Percentiles rank a stretch among this genome's conserved stretches.
Conservation (phyloP, 108 stramenopile species). For the Cyclostephanos invisitatus region DNA sequence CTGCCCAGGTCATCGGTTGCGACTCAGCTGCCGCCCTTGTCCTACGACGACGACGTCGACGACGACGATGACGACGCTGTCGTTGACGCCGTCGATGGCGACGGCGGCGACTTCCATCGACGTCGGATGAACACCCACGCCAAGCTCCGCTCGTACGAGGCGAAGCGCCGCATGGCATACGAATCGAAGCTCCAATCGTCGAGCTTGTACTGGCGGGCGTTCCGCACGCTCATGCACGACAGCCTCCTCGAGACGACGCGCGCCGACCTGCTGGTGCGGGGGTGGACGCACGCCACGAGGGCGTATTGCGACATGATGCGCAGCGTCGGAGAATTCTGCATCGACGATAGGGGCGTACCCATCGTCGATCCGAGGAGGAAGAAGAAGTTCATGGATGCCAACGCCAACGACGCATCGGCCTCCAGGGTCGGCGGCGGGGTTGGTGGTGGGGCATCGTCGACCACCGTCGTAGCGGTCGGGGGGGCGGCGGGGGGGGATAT, state of each 20-base stretch:
- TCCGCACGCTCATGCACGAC: conserved; percentile 63
- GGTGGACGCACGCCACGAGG: conserved; percentile 57
- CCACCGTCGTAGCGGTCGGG: background rate
- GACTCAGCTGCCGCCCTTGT: background rate
- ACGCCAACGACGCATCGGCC: conserved; percentile 4
- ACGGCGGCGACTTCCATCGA: conserved; percentile 4
- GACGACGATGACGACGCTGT: background rate
- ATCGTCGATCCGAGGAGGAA: conserved; percentile 58
- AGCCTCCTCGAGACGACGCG: conserved; percentile 64
- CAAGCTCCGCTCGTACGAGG: conserved; percentile 66
- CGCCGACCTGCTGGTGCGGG: conserved; percentile 64
- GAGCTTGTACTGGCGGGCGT: conserved; percentile 77
- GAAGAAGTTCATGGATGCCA: conserved; percentile 41
- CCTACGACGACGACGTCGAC: background rate
- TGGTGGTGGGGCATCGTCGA: background rate
- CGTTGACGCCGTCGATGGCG: background rate
- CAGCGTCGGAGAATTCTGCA: conserved; percentile 55
- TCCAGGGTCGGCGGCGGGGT: conserved; percentile 2
- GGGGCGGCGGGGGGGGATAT: background rate
- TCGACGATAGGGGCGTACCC: conserved; percentile 66
- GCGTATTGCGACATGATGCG: conserved; percentile 56
- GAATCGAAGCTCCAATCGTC: conserved; percentile 69
- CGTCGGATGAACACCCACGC: conserved; percentile 25
- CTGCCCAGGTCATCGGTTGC: background rate
- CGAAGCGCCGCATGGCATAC: conserved; percentile 64